Base-by-base conservation (phyloP, 345 rosid species). In the Adansonia digitata region DNA sequence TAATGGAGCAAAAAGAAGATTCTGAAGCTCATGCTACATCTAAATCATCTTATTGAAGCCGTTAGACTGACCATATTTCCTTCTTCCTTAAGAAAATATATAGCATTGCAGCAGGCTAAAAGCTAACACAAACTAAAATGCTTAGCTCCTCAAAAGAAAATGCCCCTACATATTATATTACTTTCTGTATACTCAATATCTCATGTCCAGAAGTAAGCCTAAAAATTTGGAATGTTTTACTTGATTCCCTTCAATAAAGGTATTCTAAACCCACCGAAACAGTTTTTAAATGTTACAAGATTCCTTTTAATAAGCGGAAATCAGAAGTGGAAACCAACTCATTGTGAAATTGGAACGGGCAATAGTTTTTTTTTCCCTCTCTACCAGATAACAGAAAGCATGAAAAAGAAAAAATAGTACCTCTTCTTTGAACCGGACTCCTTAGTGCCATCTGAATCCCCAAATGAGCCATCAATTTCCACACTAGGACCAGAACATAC, bases 351-450 rank as follows among this genome's bases (percentile, higher is more conserved):
- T 27, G 17, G 34, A 57, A 66, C 35, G 8, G 35, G 69, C 9
- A 14, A 45, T 45, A 67, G 90, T 67, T 26, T 10, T 27, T 40
- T 24, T 14, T 24, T 18, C 29, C 31, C 39, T n/a, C 20, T 39
- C 4, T 8, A 39, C 5, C n/a, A 66, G 17, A 60, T 26, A 9
- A 56, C n/a, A 69, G 15, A 61, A 7, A 5, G 64, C 27, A 35
- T 31, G 29, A 6, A 63, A n/a, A 45, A 5, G 35, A 62, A 18
- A 73, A 59, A 61, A 34, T 1, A 18, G 20, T 82, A 94, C 98
- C 97, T 89, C 88, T 94, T 94, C 82, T 87, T 92, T 49, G 94
- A 86, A 74, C 87, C 86, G 77, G 83, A 80, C 74, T 92, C 97
- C 86, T 87, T 93, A 55, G 68, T 82, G 74, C 81, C 83, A 71